These are phyloP conservation scores for Anastatica hierochuntica DNA, from an alignment of 345 rosid genomes.

Conservation along the genomic window DNA sequence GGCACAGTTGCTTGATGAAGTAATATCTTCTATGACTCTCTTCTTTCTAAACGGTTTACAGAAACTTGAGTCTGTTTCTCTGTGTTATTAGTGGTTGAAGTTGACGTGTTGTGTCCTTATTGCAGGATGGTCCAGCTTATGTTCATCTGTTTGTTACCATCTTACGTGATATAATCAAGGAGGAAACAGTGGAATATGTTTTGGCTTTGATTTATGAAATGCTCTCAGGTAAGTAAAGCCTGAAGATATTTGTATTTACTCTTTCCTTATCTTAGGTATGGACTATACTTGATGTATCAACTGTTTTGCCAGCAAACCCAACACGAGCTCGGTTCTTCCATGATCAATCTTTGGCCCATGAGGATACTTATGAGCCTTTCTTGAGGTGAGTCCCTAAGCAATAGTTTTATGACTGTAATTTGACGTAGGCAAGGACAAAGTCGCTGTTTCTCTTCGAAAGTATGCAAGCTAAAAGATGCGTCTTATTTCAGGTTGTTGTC, in stretches of 20 bases:
- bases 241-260: background rate
- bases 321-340: conserved; percentile 87
- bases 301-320: conserved; percentile 68
- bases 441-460: background rate
- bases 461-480: conserved; percentile 14
- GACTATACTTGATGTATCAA: conserved; percentile 10
- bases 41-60: background rate
- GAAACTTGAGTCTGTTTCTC: background rate
- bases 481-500: conserved; percentile 68
- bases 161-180: conserved; percentile 76
- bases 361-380: conserved; percentile 91
- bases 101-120: conserved; percentile 17
- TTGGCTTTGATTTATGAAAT: conserved; percentile 86
- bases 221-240: conserved; percentile 49
- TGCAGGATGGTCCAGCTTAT: conserved; percentile 94
- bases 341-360: conserved; percentile 61
- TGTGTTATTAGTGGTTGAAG: background rate
- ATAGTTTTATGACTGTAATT: background rate
- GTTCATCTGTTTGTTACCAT: conserved; percentile 78
- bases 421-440: background rate
- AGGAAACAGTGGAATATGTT: conserved; percentile 96
- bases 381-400: conserved; percentile 51
- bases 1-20: conserved; percentile 89
- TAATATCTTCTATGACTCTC: conserved; percentile 18
- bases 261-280: background rate